Conservation (phyloP, 352 stramenopile species). For the Aphanomyces cochlioides region DNA sequence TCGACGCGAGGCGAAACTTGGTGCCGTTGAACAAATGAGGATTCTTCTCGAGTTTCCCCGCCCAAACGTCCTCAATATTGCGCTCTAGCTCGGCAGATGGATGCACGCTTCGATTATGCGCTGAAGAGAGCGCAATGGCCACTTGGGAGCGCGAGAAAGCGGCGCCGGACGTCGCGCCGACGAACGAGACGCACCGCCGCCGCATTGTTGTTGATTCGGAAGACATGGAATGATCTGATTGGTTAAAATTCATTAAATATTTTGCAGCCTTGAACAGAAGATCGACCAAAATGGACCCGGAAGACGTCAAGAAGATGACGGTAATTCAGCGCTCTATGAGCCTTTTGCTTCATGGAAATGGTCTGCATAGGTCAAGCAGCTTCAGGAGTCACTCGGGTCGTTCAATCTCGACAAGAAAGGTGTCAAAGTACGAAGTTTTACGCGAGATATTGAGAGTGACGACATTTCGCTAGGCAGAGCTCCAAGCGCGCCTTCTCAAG, state of each 20-base stretch:
- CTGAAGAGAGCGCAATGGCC: constrained; percentile 41
- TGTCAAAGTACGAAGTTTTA: constrained; percentile 36
- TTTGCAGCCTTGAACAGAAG: neutral
- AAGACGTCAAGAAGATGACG: constrained; percentile 18
- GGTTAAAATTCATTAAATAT: neutral
- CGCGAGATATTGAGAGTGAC: neutral
- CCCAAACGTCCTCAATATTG: constrained; percentile 45
- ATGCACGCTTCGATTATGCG: constrained; percentile 46
- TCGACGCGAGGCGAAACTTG: constrained; percentile 59
- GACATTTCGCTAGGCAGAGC: constrained; percentile 32
- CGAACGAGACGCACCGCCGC: constrained; percentile 15
- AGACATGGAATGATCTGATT: constrained; percentile 6
- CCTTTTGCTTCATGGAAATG: neutral
- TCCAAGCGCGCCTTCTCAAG: constrained; percentile 41
- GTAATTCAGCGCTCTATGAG: neutral
- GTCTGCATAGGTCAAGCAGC: constrained; percentile 51
- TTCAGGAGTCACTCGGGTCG: constrained; percentile 46
- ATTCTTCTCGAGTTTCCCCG: constrained; percentile 32
- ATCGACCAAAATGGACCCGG: neutral
- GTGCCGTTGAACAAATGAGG: constrained; percentile 68
- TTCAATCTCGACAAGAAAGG: constrained; percentile 41
- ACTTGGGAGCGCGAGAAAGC: constrained; percentile 40
- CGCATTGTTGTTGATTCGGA: neutral
- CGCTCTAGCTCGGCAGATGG: constrained; percentile 42
- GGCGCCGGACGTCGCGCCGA: constrained; percentile 21